Percentiles rank a stretch among this genome's conserved stretches.
phyloP scores from a whole-genome alignment of 495 filamentous ascomycete species.

The Daldinia decipiens region DNA sequence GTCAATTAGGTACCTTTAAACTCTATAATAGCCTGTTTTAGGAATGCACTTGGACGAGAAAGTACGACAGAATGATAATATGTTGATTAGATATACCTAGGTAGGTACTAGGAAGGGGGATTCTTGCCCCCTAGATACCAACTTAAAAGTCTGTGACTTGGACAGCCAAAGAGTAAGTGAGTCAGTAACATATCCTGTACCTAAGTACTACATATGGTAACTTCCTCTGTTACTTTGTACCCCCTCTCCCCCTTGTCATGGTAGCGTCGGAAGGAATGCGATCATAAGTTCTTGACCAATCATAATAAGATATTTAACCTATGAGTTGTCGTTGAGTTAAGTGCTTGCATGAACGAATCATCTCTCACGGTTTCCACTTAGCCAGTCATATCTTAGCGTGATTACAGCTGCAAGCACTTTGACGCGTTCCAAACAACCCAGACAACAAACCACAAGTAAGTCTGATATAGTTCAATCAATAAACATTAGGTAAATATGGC shows the following conservation, averaged over 20 bases:
- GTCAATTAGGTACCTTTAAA: conserved; percentile 34
- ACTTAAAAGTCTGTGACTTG: neutral
- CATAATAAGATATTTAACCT: conserved; percentile 16
- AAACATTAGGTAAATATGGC: conserved; percentile 11
- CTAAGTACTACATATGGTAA: neutral
- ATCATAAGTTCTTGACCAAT: conserved; percentile 29
- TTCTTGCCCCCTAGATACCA: no score
- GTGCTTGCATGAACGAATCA: conserved; percentile 44
- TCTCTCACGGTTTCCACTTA: neutral
- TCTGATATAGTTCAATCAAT: conserved; percentile 13
- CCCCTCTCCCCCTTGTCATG: conserved; percentile 20
- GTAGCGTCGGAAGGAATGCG: conserved; percentile 30
- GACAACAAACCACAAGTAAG: conserved; percentile 24
- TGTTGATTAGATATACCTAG: conserved; percentile 1
- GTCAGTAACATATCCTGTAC: conserved; percentile 6
- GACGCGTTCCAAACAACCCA: conserved; percentile 33
- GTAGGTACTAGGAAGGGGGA: neutral
- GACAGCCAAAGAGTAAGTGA: neutral
- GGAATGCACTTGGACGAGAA: conserved; percentile 19
- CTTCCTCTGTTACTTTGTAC: neutral
- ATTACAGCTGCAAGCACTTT: conserved; percentile 36
- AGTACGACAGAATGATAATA: neutral
- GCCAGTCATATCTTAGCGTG: conserved; percentile 28
- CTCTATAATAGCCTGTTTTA: conserved; percentile 41
- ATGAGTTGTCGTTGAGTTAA: conserved; percentile 41